Evolutionary conservation across 495 filamentous ascomycete species (phyloP), one percentile per base, ranked within the genome.

Genomic region (Clohesyomyces aquaticus): DNA sequence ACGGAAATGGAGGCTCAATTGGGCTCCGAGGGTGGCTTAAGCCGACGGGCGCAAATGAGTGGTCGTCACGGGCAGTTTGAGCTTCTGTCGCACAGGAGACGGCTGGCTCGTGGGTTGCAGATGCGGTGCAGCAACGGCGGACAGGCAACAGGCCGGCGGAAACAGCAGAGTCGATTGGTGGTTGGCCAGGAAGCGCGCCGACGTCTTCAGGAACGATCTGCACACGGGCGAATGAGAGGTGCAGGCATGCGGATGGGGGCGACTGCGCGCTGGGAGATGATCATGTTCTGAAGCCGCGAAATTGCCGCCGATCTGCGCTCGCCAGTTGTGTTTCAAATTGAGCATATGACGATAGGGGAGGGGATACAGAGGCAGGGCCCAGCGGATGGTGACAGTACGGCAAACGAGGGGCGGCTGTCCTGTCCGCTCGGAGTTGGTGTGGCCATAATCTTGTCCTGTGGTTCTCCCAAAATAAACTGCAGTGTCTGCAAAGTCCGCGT

Each of bases 281-380:
- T n/a, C n/a, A n/a, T n/a, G n/a, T n/a, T n/a, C n/a, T n/a, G n/a
- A n/a, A 6, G 32, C 6, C 14, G 61, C 6, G 18, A 65, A 43
- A 46, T 59, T 65, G 62, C 62, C 55, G 54, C 55, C 45, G 29
- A 46, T 54, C 41, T 52, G 22, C 38, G 14, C 46, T 14, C 11
- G 28, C 35, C n/a, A 29, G 28, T 46, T 58, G 45, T 57, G 61
- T 64, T 64, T 64, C 61, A 64, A 18, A 14, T 64, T 64, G 61
- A 64, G 61, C 43, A 27, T 8, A 18, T 6, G 52, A 42, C 9
- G 25, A 22, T 21, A 19, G 48, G 59, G 52, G 52, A 42, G 43
- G 38, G 22, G 61, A 29, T 14, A 38, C 32, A 14, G 32, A 21
- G 21, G 12, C 32, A 38, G n/a, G n/a, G n/a, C n/a, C n/a, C n/a